Percentiles rank a stretch among this genome's conserved stretches.
phyloP scores from a whole-genome alignment of 2,329 filamentous ascomycete genomes.

The Penicillium sp. region DNA sequence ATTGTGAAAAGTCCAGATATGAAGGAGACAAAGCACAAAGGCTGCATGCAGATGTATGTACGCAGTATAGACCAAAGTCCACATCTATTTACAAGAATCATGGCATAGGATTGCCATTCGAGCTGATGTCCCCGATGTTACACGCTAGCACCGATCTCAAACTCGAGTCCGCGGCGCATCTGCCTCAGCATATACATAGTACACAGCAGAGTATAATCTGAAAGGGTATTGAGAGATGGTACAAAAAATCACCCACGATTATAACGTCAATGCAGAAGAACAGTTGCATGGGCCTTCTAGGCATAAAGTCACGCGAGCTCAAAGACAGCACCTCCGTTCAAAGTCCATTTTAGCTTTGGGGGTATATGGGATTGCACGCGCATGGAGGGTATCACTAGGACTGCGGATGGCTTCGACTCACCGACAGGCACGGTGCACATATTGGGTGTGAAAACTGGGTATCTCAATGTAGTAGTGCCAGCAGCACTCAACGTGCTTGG shows the following conservation, averaged over 20 bases:
- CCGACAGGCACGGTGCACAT: too few species aligned
- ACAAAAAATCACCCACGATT: not conserved
- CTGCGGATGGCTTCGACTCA: too few species aligned
- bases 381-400: not conserved
- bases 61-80: too few species aligned
- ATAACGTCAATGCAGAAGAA: not conserved
- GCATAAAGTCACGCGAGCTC: not conserved
- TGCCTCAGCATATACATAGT: not conserved
- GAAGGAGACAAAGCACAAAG: too few species aligned
- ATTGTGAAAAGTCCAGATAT: too few species aligned
- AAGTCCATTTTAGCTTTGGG: not conserved
- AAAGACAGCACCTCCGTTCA: not conserved
- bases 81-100: too few species aligned
- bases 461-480: not conserved
- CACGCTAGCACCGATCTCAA: not conserved
- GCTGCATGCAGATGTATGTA: too few species aligned
- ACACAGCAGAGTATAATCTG: not conserved
- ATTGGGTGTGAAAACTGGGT: too few species aligned
- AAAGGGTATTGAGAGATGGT: constrained; percentile 1
- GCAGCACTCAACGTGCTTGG: not conserved
- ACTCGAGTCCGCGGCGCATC: not conserved
- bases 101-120: not conserved
- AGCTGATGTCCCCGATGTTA: not conserved
- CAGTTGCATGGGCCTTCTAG: not conserved
- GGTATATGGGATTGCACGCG: not conserved